These are phyloP conservation scores for Pythium dissotocum DNA, from an alignment of 352 stramenopile species.

Conservation along the genomic window DNA sequence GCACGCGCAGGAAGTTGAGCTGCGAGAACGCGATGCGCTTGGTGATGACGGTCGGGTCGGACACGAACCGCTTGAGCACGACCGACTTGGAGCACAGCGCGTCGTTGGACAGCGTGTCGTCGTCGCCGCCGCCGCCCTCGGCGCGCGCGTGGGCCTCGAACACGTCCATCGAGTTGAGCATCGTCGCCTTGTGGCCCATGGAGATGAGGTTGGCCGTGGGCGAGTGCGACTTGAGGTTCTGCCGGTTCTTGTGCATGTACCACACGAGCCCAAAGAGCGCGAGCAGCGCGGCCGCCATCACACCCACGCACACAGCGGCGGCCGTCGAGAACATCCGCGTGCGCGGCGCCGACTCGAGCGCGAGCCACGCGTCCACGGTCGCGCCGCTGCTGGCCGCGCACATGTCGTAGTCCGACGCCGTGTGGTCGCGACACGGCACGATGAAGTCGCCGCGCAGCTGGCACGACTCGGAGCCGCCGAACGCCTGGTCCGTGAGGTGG, in stretches of 20 bases:
- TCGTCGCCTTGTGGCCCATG: slow-evolving; percentile 14
- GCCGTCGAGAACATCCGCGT: slow-evolving; percentile 52
- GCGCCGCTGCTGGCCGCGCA: slow-evolving; percentile 37
- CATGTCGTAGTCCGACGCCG: slow-evolving; percentile 45
- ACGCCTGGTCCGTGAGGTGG: slow-evolving; percentile 45
- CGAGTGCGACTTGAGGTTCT: slow-evolving; percentile 38
- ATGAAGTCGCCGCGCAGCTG: slow-evolving; percentile 57
- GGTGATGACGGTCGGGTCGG: slow-evolving; percentile 66
- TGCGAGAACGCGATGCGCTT: slow-evolving; percentile 77
- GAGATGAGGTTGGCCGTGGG: slow-evolving; percentile 21
- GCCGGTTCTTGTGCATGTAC: slow-evolving; percentile 49
- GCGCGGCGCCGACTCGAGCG: slow-evolving; percentile 35
- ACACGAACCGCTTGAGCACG: slow-evolving; percentile 61
- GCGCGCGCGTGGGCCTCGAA: slow-evolving; percentile 34
- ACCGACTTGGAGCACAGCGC: slow-evolving; percentile 57
- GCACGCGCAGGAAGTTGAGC: slow-evolving; percentile 65
- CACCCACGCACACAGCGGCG: slow-evolving; percentile 47
- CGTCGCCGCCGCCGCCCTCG: slow-evolving; percentile 32
- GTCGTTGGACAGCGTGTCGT: slow-evolving; percentile 64
- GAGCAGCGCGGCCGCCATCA: slow-evolving; percentile 41
- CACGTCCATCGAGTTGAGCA: slow-evolving; percentile 28
- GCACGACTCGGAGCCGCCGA: slow-evolving; percentile 52
- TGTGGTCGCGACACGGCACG: slow-evolving; percentile 60
- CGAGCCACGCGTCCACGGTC: slow-evolving; percentile 64
- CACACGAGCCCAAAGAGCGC: slow-evolving; percentile 42